A percentile compares a stretch with the other conserved stretches of the same genome.
These are phyloP conservation scores for Dictyostelium capitatum DNA, from an alignment of 78 protist genomes.

Conservation along the genomic window DNA sequence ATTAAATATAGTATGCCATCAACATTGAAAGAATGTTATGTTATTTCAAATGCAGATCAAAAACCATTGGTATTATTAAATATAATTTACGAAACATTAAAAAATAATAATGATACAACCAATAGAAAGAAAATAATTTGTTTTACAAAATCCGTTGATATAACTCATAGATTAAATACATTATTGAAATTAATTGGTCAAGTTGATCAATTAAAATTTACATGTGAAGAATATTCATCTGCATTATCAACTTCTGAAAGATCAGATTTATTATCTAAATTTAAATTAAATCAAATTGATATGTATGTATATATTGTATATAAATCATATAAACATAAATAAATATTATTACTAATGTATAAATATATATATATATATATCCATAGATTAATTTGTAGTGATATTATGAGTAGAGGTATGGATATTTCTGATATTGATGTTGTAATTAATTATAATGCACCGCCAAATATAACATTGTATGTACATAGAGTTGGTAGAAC, in stretches of 20 bases:
- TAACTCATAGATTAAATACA: slow-evolving; percentile 42
- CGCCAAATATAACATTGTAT: slow-evolving; percentile 93
- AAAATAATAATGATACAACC: neutral
- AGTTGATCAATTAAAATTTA: slow-evolving; percentile 9
- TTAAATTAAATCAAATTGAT: slow-evolving; percentile 43
- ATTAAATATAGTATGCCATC: slow-evolving; percentile 60
- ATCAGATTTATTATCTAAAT: slow-evolving; percentile 24
- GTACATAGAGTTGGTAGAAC: slow-evolving; percentile 99
- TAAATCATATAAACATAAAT: neutral
- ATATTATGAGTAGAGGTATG: slow-evolving; percentile 96
- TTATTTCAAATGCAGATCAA: slow-evolving; percentile 33
- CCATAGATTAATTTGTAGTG: slow-evolving; percentile 90
- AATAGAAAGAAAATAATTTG: slow-evolving; percentile 44
- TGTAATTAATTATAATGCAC: slow-evolving; percentile 98
- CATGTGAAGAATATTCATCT: slow-evolving; percentile 53
- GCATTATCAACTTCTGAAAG: slow-evolving; percentile 23
- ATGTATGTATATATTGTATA: neutral
- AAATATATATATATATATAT: neutral
- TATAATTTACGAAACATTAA: slow-evolving; percentile 12
- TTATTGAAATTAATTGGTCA: slow-evolving; percentile 33
- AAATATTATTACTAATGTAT: neutral
- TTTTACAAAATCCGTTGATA: slow-evolving; percentile 62
- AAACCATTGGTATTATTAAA: slow-evolving; percentile 58
- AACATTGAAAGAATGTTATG: slow-evolving; percentile 53
- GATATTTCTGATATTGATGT: slow-evolving; percentile 97